These are phyloP conservation scores for Hericium alpestre DNA, from an alignment of 768 basidiomycete species.

Conservation along the genomic window DNA sequence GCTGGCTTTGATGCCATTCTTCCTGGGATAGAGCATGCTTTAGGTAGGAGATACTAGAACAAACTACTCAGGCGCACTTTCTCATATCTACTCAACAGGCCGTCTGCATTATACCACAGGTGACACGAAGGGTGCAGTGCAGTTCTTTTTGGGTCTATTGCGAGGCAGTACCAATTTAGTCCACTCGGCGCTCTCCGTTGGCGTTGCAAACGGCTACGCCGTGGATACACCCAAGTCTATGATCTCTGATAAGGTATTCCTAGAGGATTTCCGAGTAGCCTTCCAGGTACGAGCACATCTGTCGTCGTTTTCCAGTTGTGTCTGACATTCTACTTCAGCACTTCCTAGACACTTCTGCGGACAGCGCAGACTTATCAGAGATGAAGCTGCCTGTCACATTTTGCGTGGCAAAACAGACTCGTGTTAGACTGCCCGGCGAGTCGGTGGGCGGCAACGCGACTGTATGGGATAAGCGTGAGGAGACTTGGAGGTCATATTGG, in stretches of 20 bases:
- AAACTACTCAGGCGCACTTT: background rate
- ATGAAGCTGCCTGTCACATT: slow-evolving; percentile 59
- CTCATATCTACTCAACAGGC: slow-evolving; percentile 32
- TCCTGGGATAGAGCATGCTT: slow-evolving; percentile 68
- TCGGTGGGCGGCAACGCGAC: slow-evolving; percentile 29
- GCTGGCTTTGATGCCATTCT: slow-evolving; percentile 52
- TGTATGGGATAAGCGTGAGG: slow-evolving; percentile 58
- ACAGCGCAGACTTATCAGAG: slow-evolving; percentile 29
- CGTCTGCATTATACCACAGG: slow-evolving; percentile 87
- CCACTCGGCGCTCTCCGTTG: slow-evolving; percentile 6
- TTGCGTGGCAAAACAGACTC: slow-evolving; percentile 46
- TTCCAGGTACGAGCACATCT: slow-evolving; percentile 47
- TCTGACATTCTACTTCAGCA: slow-evolving; percentile 39
- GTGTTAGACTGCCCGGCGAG: slow-evolving; percentile 46
- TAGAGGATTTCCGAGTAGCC: slow-evolving; percentile 86
- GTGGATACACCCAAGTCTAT: slow-evolving; percentile 6
- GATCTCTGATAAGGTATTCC: slow-evolving; percentile 50
- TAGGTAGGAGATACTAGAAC: slow-evolving; percentile 35
- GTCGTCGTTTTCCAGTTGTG: background rate
- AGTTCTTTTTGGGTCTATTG: slow-evolving; percentile 67
- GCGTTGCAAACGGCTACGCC: slow-evolving; percentile 9
- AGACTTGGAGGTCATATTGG: slow-evolving; percentile 55
- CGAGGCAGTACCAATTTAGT: slow-evolving; percentile 28
- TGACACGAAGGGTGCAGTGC: slow-evolving; percentile 64
- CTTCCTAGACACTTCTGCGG: slow-evolving; percentile 47